These are phyloP conservation scores for Neurospora pannonica DNA, from an alignment of 495 filamentous ascomycete species.

Conservation along the genomic window DNA sequence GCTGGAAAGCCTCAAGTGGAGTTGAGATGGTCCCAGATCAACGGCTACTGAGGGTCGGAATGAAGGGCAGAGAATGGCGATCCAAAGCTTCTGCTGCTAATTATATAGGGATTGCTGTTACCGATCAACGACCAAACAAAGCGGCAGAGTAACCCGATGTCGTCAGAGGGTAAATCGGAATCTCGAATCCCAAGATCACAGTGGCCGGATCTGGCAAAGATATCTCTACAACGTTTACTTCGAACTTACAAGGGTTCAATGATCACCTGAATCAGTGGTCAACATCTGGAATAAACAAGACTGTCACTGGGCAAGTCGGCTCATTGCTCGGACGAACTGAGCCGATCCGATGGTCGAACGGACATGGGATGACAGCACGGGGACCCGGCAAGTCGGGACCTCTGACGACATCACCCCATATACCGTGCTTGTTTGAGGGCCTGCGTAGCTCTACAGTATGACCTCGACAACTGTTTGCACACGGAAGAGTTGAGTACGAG, in stretches of 20 bases:
- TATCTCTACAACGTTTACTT: background rate
- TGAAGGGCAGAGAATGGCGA: background rate
- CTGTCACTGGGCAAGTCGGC: background rate
- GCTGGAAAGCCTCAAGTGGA: background rate
- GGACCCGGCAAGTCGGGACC: background rate
- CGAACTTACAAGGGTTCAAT: background rate
- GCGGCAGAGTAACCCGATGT: background rate
- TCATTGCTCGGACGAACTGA: background rate
- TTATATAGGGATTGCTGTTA: background rate
- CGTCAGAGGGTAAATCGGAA: background rate
- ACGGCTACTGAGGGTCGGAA: background rate
- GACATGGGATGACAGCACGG: background rate
- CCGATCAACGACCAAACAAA: background rate
- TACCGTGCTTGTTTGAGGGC: background rate
- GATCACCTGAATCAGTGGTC: background rate
- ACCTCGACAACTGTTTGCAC: too few species aligned
- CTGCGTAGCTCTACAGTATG: background rate
- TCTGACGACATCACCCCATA: background rate
- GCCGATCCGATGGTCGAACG: background rate
- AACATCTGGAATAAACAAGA: background rate
- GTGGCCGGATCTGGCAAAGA: background rate
- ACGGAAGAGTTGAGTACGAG: background rate
- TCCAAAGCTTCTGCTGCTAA: background rate
- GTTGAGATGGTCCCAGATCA: background rate
- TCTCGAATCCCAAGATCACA: background rate